Conservation (phyloP, 129 eudicot species). For the Ambrosia trifida region DNA sequence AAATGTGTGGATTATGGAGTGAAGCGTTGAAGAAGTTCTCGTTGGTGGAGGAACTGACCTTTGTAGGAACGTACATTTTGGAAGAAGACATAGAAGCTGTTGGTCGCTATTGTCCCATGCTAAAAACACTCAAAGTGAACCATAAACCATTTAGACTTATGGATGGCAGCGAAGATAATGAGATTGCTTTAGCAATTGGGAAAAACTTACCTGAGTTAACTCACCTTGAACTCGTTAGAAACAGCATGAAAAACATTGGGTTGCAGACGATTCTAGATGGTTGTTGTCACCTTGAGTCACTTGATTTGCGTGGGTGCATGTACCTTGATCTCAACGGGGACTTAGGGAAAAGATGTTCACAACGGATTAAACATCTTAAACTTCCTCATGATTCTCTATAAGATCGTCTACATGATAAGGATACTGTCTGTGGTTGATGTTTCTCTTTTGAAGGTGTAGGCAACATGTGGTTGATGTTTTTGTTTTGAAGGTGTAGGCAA, state of each 20-base stretch:
- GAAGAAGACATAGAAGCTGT: neutral
- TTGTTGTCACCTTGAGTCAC: neutral
- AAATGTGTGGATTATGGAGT: neutral
- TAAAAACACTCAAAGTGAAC: constrained; percentile 12
- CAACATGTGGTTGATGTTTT: neutral
- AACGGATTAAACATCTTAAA: neutral
- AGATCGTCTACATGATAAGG: neutral
- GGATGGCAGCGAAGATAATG: neutral
- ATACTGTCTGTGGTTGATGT: neutral
- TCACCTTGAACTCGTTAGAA: neutral
- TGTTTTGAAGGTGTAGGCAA: neutral
- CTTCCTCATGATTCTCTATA: neutral
- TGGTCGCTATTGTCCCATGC: constrained; percentile 2
- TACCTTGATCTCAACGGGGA: neutral
- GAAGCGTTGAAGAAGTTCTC: neutral
- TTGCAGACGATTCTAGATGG: constrained; percentile 1
- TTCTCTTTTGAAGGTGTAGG: too few species aligned
- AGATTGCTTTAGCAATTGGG: neutral
- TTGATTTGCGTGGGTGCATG: neutral
- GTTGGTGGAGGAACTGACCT: constrained; percentile 5
- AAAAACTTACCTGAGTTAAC: neutral
- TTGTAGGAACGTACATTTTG: neutral
- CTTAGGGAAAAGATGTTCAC: neutral
- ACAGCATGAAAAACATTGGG: neutral
- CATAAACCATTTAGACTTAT: neutral